Conservation (phyloP, 352 stramenopile genomes). For the Globisporangium takayamanum region DNA sequence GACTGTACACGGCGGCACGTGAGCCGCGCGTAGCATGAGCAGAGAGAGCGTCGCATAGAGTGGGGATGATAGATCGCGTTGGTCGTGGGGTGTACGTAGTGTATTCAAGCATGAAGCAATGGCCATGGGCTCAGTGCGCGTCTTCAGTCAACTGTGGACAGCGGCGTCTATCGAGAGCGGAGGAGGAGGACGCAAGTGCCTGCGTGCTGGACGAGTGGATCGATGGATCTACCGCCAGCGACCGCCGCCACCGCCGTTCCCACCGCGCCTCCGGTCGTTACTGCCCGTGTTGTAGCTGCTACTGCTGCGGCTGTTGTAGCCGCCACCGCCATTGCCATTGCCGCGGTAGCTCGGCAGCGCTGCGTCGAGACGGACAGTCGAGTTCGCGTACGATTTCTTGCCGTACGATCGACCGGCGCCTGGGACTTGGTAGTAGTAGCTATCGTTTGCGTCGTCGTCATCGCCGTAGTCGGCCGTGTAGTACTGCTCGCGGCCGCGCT, state of each 20-base stretch:
- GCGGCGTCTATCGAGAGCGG: no score
- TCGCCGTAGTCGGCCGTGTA: conserved; percentile 27
- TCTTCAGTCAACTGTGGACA: no score
- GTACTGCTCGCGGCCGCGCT: conserved; percentile 44
- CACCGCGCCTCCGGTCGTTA: conserved; percentile 13
- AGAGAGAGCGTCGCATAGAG: neutral
- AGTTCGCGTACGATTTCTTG: conserved; percentile 10
- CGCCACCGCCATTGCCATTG: conserved; percentile 8
- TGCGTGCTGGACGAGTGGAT: neutral
- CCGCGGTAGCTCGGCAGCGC: conserved; percentile 13
- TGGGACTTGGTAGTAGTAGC: conserved; percentile 24
- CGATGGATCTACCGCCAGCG: conserved; percentile 12
- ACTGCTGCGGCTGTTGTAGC: conserved; percentile 6
- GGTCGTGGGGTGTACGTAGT: no score
- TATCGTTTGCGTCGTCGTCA: conserved; percentile 31
- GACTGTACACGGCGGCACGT: conserved; percentile 29
- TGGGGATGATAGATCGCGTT: neutral
- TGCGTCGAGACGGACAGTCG: conserved; percentile 11
- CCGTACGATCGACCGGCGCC: conserved; percentile 11
- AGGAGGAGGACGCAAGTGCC: neutral
- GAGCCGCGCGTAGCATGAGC: conserved; percentile 11
- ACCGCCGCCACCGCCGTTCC: conserved; percentile 5
- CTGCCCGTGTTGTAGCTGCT: conserved; percentile 15
- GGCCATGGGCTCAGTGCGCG: no score
- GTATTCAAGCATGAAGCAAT: no score